These are phyloP conservation scores for Fusarium fracticaudum DNA, from an alignment of 2,329 filamentous ascomycete genomes.

Conservation along the genomic window DNA sequence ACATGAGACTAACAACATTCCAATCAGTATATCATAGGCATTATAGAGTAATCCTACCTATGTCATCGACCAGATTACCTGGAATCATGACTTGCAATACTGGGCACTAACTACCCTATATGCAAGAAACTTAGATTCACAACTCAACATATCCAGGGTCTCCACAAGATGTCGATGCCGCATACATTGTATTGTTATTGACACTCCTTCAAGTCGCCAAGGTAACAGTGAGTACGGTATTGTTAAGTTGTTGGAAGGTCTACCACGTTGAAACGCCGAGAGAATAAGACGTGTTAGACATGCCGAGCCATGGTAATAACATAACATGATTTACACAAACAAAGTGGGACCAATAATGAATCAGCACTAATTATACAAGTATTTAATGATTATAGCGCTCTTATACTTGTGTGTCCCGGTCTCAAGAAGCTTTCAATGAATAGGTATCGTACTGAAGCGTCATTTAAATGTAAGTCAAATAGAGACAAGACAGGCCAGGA, in stretches of 20 bases:
- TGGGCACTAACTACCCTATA: background rate
- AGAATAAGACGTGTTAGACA: background rate
- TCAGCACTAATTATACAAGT: background rate
- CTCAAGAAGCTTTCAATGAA: background rate
- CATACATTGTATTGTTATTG: no score
- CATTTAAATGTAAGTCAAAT: background rate
- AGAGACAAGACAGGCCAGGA: background rate
- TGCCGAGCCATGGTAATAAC: background rate
- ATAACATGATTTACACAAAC: background rate
- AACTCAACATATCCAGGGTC: background rate
- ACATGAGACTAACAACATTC: background rate
- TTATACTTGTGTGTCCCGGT: background rate
- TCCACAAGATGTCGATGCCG: no score
- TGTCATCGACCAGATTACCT: background rate
- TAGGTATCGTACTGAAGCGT: background rate
- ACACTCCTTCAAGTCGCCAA: no score
- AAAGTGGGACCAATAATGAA: no score
- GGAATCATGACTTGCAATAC: background rate
- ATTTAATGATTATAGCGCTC: no score
- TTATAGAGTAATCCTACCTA: background rate
- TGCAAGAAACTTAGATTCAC: background rate
- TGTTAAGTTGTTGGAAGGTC: background rate
- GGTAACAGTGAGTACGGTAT: no score
- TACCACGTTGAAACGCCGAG: background rate
- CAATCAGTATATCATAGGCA: background rate